Percentiles rank a stretch among this genome's conserved stretches.
These are phyloP conservation scores for Chalaropsis ovoidea DNA, from an alignment of 2,329 filamentous ascomycete genomes.

Conservation along the genomic window DNA sequence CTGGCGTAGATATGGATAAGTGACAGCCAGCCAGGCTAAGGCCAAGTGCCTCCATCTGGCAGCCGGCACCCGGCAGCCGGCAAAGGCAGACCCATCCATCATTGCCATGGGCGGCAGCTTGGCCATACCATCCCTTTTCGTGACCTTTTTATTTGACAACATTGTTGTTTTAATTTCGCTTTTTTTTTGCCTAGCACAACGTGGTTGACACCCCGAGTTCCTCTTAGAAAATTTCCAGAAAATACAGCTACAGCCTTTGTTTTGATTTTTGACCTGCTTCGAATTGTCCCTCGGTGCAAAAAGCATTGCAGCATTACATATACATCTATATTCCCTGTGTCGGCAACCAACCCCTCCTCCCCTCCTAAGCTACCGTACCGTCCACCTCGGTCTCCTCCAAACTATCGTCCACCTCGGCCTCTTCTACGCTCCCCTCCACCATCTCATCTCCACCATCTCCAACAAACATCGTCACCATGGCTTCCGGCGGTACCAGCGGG, in stretches of 20 bases:
- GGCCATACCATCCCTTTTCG: background rate
- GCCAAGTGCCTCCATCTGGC: background rate
- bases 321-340: too few relatives aligned
- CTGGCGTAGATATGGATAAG: background rate
- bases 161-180: constrained; percentile 1
- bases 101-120: background rate
- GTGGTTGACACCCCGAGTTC: too few relatives aligned
- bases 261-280: too few relatives aligned
- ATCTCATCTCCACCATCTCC: background rate
- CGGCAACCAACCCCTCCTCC: too few relatives aligned
- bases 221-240: too few relatives aligned
- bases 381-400: too few relatives aligned
- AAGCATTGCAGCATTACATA: too few relatives aligned
- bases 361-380: too few relatives aligned
- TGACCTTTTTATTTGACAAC: constrained; percentile 1
- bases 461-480: constrained; percentile 50
- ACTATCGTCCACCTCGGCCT: background rate
- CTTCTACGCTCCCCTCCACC: background rate
- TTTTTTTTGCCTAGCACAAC: background rate
- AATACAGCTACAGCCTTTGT: too few relatives aligned
- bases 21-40: background rate
- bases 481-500: constrained; percentile 59
- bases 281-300: too few relatives aligned
- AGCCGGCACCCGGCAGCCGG: too few relatives aligned
- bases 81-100: too few relatives aligned